These are phyloP conservation scores for Orbilia brochopaga DNA, from an alignment of 2,329 filamentous ascomycete species.

Conservation along the genomic window DNA sequence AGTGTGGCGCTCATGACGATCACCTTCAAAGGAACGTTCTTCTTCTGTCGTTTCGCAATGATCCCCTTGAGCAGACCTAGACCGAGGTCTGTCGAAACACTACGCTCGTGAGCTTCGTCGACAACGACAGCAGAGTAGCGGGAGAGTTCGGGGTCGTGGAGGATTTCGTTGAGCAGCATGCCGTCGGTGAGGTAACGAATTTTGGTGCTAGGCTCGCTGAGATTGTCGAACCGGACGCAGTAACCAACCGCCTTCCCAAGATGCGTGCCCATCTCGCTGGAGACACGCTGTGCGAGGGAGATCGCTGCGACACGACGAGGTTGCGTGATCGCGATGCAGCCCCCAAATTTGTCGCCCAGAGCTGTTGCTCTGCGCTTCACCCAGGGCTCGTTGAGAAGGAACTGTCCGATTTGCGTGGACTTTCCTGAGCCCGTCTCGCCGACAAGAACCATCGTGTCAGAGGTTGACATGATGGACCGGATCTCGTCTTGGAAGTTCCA, in stretches of 20 bases:
- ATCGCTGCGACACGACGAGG: conserved; percentile 92
- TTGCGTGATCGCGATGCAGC: conserved; percentile 90
- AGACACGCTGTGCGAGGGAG: conserved; percentile 84
- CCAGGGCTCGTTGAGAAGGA: conserved; percentile 79
- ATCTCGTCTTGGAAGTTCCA: conserved; percentile 77
- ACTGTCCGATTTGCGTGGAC: conserved; percentile 94
- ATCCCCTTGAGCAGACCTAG: conserved; percentile 86
- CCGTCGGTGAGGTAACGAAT: conserved; percentile 97
- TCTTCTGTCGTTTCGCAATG: conserved; percentile 58
- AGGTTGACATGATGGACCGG: conserved; percentile 66
- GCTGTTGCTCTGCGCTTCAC: conserved; percentile 65
- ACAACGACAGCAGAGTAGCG: conserved; percentile 90
- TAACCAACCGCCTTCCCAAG: conserved; percentile 73
- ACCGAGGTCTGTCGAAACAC: conserved; percentile 89
- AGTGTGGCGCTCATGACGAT: conserved; percentile 97
- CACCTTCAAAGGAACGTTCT: conserved; percentile 73
- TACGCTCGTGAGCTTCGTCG: conserved; percentile 96
- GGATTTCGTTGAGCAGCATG: conserved; percentile 91
- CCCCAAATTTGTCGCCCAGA: conserved; percentile 67
- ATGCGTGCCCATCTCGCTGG: conserved; percentile 76
- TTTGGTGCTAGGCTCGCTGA: conserved; percentile 71
- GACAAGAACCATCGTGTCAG: conserved; percentile 80
- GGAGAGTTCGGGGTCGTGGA: conserved; percentile 79
- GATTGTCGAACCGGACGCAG: conserved; percentile 91
- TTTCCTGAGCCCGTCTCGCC: conserved; percentile 97